Conservation (phyloP, 2,329 filamentous ascomycete species). For the Aspergillus melleus region DNA sequence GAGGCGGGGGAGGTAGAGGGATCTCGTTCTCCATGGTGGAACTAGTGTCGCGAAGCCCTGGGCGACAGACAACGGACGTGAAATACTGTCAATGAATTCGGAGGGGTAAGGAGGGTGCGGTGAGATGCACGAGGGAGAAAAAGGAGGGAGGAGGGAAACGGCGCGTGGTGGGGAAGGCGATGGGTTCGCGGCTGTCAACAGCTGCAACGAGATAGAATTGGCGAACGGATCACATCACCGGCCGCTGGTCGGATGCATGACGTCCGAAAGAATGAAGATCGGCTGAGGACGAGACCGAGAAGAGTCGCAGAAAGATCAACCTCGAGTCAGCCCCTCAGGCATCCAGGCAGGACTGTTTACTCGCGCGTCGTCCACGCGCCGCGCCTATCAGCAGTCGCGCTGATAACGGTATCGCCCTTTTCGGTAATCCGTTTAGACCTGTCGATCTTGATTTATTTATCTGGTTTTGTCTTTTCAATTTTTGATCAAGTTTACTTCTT, state of each 20-base stretch:
- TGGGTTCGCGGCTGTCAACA: neutral
- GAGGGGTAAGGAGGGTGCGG: neutral
- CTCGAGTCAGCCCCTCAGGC: too few relatives aligned
- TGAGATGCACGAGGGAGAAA: neutral
- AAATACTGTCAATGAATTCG: neutral
- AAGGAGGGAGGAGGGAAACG: neutral
- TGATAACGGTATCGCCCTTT: slow-evolving; percentile 19
- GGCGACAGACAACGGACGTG: neutral
- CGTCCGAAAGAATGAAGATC: slow-evolving; percentile 18
- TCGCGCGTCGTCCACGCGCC: slow-evolving; percentile 10
- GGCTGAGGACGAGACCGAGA: neutral
- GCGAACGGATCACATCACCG: slow-evolving; percentile 16
- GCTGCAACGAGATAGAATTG: neutral
- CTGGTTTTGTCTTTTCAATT: too few relatives aligned
- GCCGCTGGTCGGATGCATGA: slow-evolving; percentile 9
- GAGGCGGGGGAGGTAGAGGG: slow-evolving; percentile 40
- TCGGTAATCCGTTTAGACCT: neutral
- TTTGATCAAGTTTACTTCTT: too few relatives aligned
- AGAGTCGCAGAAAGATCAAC: too few relatives aligned
- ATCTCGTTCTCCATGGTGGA: slow-evolving; percentile 39
- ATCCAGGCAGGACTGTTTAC: neutral
- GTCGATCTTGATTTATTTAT: too few relatives aligned
- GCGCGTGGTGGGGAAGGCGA: neutral
- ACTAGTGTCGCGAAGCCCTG: neutral
- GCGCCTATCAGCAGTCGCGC: slow-evolving; percentile 9